Conservation (phyloP, 176 grass and related monocot genomes). For the Oryza longistaminata region DNA sequence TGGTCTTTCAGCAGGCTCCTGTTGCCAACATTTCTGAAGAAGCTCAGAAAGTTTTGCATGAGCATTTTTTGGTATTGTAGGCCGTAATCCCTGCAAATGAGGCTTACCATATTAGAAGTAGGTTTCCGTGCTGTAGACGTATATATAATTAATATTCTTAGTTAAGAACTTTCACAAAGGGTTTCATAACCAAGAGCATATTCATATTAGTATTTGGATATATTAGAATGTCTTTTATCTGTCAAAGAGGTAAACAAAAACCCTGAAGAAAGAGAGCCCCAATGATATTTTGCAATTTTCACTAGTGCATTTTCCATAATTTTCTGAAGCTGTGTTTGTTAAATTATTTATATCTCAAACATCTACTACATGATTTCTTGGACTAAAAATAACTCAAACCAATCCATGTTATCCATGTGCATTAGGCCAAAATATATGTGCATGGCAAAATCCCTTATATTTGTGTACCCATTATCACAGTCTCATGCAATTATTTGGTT, state of each 20-base stretch:
- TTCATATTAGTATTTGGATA: conserved; percentile 5
- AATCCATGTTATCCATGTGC: not conserved
- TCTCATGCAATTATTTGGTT: not conserved
- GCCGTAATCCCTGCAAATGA: conserved; percentile 73
- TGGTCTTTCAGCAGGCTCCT: conserved; percentile 62
- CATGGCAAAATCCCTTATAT: too few species aligned
- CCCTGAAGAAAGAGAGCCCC: not conserved
- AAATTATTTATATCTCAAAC: conserved; percentile 8
- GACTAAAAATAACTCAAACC: not conserved
- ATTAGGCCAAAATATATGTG: conserved; percentile 16
- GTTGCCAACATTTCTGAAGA: conserved; percentile 87
- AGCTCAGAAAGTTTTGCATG: conserved; percentile 73
- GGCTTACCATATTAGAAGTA: conserved; percentile 15
- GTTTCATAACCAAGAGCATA: not conserved
- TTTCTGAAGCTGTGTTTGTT: not conserved
- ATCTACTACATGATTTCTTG: conserved; percentile 8
- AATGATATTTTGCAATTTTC: not conserved
- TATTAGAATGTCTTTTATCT: not conserved
- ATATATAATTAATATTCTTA: not conserved
- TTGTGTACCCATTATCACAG: not conserved
- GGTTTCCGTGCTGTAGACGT: not conserved
- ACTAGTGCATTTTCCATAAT: not conserved
- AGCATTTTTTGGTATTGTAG: conserved; percentile 81
- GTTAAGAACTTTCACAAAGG: not conserved
- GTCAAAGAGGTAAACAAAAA: conserved; percentile 7